Evolutionary conservation across 2,329 filamentous ascomycete species (phyloP).

Genomic region (Colletotrichum neosansevieriae): DNA sequence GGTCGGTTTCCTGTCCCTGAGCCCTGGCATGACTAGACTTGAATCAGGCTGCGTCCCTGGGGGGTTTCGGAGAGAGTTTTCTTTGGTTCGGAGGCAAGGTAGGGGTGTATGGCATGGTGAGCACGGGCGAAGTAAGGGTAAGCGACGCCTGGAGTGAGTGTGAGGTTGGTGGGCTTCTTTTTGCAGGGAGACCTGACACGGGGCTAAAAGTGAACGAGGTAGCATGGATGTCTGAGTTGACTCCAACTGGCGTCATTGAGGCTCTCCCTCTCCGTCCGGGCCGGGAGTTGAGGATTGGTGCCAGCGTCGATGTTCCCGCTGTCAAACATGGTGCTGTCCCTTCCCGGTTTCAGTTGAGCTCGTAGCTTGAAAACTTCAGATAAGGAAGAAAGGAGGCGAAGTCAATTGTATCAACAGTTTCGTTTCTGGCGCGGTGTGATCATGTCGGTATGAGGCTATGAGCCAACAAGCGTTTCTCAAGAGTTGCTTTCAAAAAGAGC

Average conservation of each 20-base stretch:
- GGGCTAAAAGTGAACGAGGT: background rate
- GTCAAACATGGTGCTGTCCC: slow-evolving; percentile 7
- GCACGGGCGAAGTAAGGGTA: slow-evolving; percentile 9
- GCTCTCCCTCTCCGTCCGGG: background rate
- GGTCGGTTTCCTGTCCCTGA: slow-evolving; percentile 18
- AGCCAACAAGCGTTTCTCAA: background rate
- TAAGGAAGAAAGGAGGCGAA: slow-evolving; percentile 19
- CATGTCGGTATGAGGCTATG: slow-evolving; percentile 9
- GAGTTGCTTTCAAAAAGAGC: slow-evolving; percentile 12
- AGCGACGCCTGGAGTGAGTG: slow-evolving; percentile 18
- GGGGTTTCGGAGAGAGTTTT: background rate
- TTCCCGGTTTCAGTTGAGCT: slow-evolving; percentile 36
- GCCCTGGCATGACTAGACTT: slow-evolving; percentile 22
- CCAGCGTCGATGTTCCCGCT: background rate
- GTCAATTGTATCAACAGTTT: slow-evolving; percentile 3
- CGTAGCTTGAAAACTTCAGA: slow-evolving; percentile 20
- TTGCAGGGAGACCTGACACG: slow-evolving; percentile 34
- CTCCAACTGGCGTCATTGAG: background rate
- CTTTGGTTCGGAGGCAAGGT: too few relatives aligned
- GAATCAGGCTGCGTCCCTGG: background rate
- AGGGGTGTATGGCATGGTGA: background rate
- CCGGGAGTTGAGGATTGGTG: background rate
- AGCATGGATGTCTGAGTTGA: too few relatives aligned
- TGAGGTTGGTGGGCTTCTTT: slow-evolving; percentile 13
- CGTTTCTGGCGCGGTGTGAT: slow-evolving; percentile 19